These are phyloP conservation scores for Solanum verrucosum DNA, from an alignment of 257 asterid genomes.

Conservation along the genomic window DNA sequence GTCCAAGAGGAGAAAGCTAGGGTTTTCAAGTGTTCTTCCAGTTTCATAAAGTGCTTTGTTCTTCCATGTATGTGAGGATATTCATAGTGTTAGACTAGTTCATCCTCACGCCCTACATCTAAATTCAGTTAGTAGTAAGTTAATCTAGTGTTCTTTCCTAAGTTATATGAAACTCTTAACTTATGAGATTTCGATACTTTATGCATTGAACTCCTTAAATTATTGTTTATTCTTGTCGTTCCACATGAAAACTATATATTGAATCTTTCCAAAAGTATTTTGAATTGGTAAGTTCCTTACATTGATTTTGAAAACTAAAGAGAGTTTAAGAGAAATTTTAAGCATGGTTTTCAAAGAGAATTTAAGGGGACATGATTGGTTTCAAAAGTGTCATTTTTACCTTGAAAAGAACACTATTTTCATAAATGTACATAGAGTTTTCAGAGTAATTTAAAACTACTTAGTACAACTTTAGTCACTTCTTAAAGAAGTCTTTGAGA, in stretches of 20 bases:
- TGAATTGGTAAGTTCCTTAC: neutral
- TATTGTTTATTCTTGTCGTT: too few relatives aligned
- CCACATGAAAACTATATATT: neutral
- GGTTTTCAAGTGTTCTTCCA: too few relatives aligned
- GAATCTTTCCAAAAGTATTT: neutral
- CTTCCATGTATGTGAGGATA: too few relatives aligned
- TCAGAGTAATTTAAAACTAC: neutral
- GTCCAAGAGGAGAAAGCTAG: too few relatives aligned
- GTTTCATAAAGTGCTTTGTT: too few relatives aligned
- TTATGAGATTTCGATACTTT: neutral
- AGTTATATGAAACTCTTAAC: too few relatives aligned
- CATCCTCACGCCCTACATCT: too few relatives aligned
- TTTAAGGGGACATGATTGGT: too few relatives aligned
- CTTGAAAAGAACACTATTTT: neutral
- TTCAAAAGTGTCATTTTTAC: neutral
- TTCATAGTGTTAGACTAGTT: too few relatives aligned
- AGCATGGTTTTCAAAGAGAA: too few relatives aligned
- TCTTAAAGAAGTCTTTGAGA: neutral
- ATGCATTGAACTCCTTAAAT: neutral
- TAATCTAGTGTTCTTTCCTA: too few relatives aligned
- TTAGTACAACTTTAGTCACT: neutral
- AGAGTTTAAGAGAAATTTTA: neutral
- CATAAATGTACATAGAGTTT: neutral
- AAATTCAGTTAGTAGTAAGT: too few relatives aligned
- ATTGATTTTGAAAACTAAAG: neutral